Percentiles rank a stretch among this genome's conserved stretches.
phyloP scores from a whole-genome alignment of 257 asterid species.

The Lycium ferocissimum region DNA sequence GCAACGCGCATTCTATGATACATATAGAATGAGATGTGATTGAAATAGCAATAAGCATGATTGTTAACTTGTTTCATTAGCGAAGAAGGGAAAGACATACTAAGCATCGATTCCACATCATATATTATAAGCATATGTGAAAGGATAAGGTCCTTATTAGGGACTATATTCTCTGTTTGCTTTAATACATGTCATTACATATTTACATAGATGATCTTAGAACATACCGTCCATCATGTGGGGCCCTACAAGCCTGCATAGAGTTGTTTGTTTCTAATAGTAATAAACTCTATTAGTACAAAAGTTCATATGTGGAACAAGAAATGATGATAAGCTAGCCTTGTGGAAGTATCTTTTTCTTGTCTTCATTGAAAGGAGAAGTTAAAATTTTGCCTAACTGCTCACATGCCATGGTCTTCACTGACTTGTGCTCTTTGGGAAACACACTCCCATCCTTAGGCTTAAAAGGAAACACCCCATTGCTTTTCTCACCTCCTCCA shows the following conservation, averaged over 20 bases:
- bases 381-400: background rate
- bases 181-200: background rate
- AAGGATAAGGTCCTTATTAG: background rate
- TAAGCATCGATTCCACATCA: too few relatives aligned
- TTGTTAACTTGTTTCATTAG: too few relatives aligned
- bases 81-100: too few relatives aligned
- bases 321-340: background rate
- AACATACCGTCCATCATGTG: background rate
- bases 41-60: too few relatives aligned
- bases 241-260: background rate
- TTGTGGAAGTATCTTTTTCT: background rate
- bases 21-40: too few relatives aligned
- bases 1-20: too few relatives aligned
- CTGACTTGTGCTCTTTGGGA: conserved; percentile 24
- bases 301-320: background rate
- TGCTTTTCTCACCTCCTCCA: conserved; percentile 1
- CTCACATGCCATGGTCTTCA: conserved; percentile 20
- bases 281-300: background rate
- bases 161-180: too few relatives aligned
- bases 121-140: too few relatives aligned
- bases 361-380: background rate
- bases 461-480: background rate
- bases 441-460: conserved; percentile 20
- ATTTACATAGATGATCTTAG: background rate
- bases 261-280: background rate